Conservation (phyloP, 495 filamentous ascomycete genomes). For the Penicillium paradoxum region DNA sequence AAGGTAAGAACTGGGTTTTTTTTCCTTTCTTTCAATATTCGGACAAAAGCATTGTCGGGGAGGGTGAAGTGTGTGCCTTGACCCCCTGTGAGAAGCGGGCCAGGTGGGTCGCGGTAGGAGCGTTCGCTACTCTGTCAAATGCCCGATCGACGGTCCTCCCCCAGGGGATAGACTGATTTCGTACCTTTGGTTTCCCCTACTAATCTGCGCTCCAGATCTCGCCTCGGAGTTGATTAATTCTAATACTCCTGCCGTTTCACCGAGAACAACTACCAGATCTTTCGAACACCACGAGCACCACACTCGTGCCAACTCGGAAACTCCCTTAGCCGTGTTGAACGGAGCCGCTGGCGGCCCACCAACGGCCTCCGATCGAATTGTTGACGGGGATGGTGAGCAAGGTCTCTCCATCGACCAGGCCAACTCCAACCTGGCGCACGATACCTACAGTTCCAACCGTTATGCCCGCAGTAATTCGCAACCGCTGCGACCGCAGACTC, state of each 20-base stretch:
- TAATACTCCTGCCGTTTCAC: slow-evolving; percentile 14
- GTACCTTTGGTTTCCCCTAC: neutral
- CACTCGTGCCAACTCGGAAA: slow-evolving; percentile 35
- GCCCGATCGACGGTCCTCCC: slow-evolving; percentile 20
- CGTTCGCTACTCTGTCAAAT: slow-evolving; percentile 29
- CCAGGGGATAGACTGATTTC: neutral
- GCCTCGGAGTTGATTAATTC: slow-evolving; percentile 15
- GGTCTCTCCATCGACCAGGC: slow-evolving; percentile 33
- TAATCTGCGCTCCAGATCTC: slow-evolving; percentile 9
- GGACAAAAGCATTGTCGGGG: slow-evolving; percentile 10
- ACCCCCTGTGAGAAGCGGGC: slow-evolving; percentile 20
- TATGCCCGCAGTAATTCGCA: slow-evolving; percentile 45
- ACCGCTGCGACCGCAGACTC: slow-evolving; percentile 42
- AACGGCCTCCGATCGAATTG: slow-evolving; percentile 26
- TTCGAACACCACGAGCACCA: slow-evolving; percentile 31
- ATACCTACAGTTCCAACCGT: slow-evolving; percentile 34
- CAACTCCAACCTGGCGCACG: slow-evolving; percentile 30
- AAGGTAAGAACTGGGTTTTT: slow-evolving; percentile 51
- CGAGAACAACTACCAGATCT: slow-evolving; percentile 21
- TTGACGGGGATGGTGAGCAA: slow-evolving; percentile 37
- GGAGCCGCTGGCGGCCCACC: slow-evolving; percentile 38
- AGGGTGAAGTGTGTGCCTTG: slow-evolving; percentile 17
- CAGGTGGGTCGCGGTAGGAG: slow-evolving; percentile 32
- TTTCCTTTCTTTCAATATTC: neutral
- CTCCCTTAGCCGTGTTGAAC: slow-evolving; percentile 22